A percentile compares a stretch with the other conserved stretches of the same genome.
Evolutionary conservation across 352 stramenopile genomes (phyloP).

Genomic region (Pseudoperonospora humuli): DNA sequence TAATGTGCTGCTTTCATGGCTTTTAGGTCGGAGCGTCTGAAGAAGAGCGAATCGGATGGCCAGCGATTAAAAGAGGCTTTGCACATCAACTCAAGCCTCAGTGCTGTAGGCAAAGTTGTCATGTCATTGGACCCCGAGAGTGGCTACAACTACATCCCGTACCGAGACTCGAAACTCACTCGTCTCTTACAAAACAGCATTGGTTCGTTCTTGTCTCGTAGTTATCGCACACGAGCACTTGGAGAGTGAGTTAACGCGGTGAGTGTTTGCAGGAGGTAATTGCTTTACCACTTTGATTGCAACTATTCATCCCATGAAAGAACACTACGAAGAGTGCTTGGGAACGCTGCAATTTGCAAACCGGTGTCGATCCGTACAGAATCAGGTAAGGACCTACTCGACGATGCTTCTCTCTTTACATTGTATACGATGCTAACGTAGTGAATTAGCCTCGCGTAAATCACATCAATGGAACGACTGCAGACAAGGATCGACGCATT

Average conservation of each 20-base stretch:
- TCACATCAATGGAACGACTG: slow-evolving; percentile 78
- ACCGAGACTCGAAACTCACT: slow-evolving; percentile 80
- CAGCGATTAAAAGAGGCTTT: no score
- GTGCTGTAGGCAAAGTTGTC: no score
- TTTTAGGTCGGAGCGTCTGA: no score
- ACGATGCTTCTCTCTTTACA: no score
- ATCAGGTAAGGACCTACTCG: slow-evolving; percentile 53
- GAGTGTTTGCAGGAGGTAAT: slow-evolving; percentile 54
- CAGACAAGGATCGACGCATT: slow-evolving; percentile 79
- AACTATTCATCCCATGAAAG: slow-evolving; percentile 83
- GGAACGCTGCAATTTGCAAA: slow-evolving; percentile 89
- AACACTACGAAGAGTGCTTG: slow-evolving; percentile 88
- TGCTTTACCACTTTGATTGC: slow-evolving; percentile 81
- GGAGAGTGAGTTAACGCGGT: background rate
- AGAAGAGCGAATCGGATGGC: no score
- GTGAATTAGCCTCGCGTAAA: slow-evolving; percentile 68
- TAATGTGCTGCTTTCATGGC: no score
- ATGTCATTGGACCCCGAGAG: slow-evolving; percentile 83
- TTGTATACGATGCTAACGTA: no score
- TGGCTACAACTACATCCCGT: slow-evolving; percentile 85
- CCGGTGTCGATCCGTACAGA: slow-evolving; percentile 85
- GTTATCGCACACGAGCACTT: no score
- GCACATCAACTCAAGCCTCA: no score
- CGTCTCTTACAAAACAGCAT: slow-evolving; percentile 82
- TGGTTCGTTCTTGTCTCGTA: slow-evolving; percentile 29